phyloP scores from a whole-genome alignment of 2,329 filamentous ascomycete genomes.

The Amylocarpus encephaloides region DNA sequence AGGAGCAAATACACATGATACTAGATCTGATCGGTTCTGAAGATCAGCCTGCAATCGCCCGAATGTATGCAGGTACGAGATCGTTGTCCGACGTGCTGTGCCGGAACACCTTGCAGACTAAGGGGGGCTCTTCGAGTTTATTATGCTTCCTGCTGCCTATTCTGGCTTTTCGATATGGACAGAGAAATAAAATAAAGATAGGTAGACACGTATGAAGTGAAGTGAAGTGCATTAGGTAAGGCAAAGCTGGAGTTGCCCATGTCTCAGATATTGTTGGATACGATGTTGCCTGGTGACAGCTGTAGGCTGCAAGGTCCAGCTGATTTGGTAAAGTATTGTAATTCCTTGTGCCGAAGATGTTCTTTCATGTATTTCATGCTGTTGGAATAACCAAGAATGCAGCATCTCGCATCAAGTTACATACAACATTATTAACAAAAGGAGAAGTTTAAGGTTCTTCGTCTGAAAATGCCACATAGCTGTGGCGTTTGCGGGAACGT shows the following conservation, averaged over 20 bases:
- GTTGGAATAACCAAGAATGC: too few relatives aligned
- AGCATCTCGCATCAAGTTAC: too few relatives aligned
- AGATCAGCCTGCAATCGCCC: not conserved
- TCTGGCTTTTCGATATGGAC: not conserved
- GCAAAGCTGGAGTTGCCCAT: not conserved
- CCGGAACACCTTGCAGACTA: not conserved
- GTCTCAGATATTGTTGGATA: slow-evolving; percentile 8
- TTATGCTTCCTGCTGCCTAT: slow-evolving; percentile 6
- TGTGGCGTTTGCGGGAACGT: too few relatives aligned
- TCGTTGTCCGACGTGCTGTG: not conserved
- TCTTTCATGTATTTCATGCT: not conserved
- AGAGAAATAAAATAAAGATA: not conserved
- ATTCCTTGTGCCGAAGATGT: not conserved
- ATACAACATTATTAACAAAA: too few relatives aligned
- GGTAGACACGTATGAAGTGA: not conserved
- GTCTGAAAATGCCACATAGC: too few relatives aligned
- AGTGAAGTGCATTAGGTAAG: not conserved
- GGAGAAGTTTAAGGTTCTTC: too few relatives aligned
- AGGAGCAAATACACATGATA: slow-evolving; percentile 2
- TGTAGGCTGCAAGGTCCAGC: slow-evolving; percentile 1
- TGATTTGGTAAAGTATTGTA: not conserved
- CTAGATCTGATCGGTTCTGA: not conserved
- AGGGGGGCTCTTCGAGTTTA: not conserved
- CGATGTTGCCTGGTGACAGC: slow-evolving; percentile 5
- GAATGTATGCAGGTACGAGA: slow-evolving; percentile 15